phyloP scores from a whole-genome alignment of 1,139 yeast species.

The Candida anutae region DNA sequence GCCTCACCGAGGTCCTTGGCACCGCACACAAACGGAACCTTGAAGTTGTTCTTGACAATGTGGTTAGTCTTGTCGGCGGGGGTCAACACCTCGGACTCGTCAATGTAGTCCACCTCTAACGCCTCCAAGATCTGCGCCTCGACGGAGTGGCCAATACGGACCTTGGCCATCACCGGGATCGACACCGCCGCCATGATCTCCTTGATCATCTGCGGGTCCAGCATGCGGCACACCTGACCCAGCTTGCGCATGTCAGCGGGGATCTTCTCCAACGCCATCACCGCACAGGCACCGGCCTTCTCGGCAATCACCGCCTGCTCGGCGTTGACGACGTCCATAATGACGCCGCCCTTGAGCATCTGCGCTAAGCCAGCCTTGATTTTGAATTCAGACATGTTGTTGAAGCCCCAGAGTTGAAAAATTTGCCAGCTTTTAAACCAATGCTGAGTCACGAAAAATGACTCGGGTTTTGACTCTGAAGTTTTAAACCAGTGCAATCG shows the following conservation, averaged over 20 bases:
- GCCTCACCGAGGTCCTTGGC: conserved; percentile 84
- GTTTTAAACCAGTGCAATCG: neutral
- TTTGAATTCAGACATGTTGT: conserved; percentile 41
- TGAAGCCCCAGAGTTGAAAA: neutral
- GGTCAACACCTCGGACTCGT: conserved; percentile 78
- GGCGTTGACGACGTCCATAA: conserved; percentile 47
- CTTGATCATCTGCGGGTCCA: conserved; percentile 76
- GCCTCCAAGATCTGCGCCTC: conserved; percentile 78
- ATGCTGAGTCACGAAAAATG: neutral
- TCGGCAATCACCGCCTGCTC: conserved; percentile 60
- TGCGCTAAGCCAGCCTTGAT: conserved; percentile 80
- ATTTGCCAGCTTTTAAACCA: neutral
- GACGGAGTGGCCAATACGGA: conserved; percentile 77
- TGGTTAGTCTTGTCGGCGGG: conserved; percentile 72
- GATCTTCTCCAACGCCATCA: conserved; percentile 81
- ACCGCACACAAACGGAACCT: conserved; percentile 82
- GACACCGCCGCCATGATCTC: conserved; percentile 68
- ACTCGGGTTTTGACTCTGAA: neutral
- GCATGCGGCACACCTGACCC: conserved; percentile 84
- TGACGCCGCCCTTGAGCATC: conserved; percentile 69
- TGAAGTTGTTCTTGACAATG: conserved; percentile 53
- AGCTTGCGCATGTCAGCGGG: conserved; percentile 84
- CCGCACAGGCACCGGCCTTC: conserved; percentile 84
- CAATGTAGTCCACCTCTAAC: conserved; percentile 71
- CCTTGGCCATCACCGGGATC: conserved; percentile 83